Conservation (phyloP, 1,284 basidiomycete genomes). For the Earliella scabrosa region DNA sequence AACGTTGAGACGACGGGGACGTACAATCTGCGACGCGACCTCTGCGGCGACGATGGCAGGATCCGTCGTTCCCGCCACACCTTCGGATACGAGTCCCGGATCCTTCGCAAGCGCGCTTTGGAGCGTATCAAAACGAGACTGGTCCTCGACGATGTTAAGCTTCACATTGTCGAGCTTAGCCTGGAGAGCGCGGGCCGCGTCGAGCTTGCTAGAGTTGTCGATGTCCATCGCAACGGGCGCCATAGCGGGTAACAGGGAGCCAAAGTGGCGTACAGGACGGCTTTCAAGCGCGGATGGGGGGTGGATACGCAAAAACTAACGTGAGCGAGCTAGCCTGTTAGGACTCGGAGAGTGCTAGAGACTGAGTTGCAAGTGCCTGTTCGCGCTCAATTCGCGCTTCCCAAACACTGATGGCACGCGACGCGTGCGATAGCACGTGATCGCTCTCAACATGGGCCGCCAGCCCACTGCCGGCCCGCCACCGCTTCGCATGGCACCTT, state of each 20-base stretch:
- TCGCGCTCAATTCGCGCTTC: no score
- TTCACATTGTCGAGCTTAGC: slow-evolving; percentile 23
- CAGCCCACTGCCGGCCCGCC: no score
- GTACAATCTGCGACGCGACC: slow-evolving; percentile 30
- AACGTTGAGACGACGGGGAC: neutral
- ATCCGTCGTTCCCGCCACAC: slow-evolving; percentile 27
- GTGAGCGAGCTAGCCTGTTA: no score
- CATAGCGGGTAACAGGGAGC: neutral
- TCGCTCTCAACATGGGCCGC: no score
- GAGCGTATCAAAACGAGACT: slow-evolving; percentile 27
- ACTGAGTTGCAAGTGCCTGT: no score
- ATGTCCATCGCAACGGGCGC: slow-evolving; percentile 10
- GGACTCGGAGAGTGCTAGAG: no score
- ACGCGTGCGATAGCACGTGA: no score
- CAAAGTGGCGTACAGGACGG: no score
- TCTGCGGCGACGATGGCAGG: slow-evolving; percentile 31
- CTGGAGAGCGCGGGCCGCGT: slow-evolving; percentile 27
- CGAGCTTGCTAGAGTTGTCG: slow-evolving; percentile 27
- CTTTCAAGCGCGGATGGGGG: no score
- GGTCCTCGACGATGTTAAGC: slow-evolving; percentile 28
- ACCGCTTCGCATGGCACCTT: no score
- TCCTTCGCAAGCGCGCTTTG: slow-evolving; percentile 23
- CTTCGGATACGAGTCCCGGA: slow-evolving; percentile 20
- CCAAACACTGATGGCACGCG: no score
- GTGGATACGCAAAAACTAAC: no score